phyloP scores from a whole-genome alignment of 2,329 filamentous ascomycete species.

The Cordyceps sp. region DNA sequence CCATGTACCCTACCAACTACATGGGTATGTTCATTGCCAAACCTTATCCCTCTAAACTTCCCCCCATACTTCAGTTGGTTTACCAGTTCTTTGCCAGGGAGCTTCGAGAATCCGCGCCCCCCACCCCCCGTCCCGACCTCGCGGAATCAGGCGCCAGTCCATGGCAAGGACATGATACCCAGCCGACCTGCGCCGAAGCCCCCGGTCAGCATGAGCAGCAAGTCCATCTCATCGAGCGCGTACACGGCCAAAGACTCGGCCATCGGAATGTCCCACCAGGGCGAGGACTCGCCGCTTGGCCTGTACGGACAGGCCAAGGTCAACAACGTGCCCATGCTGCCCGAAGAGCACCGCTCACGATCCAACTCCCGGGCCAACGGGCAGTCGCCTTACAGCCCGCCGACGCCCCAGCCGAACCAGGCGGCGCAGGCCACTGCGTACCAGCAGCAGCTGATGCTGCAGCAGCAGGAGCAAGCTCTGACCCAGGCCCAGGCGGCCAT shows the following conservation, averaged over 20 bases:
- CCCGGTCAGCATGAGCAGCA: conserved; percentile 46
- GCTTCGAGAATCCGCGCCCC: conserved; percentile 91
- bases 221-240: conserved; percentile 32
- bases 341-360: conserved; percentile 50
- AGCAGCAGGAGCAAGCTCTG: conserved; percentile 78
- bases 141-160: conserved; percentile 24
- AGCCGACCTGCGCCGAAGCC: conserved; percentile 76
- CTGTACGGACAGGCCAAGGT: conserved; percentile 35
- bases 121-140: conserved; percentile 69
- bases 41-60: no score
- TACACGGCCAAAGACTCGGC: conserved; percentile 45
- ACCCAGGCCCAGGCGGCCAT: conserved; percentile 64
- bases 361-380: conserved; percentile 50
- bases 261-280: conserved; percentile 41
- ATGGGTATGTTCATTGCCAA: conserved; percentile 53
- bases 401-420: conserved; percentile 17
- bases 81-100: conserved; percentile 38
- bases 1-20: conserved; percentile 37
- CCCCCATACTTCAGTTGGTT: neutral
- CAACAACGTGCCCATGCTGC: conserved; percentile 39
- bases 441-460: conserved; percentile 51
- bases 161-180: conserved; percentile 45
- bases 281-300: conserved; percentile 35
- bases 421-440: conserved; percentile 30
- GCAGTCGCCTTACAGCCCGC: conserved; percentile 29